phyloP scores from a whole-genome alignment of 345 rosid genomes.

The Physaria fendleri region DNA sequence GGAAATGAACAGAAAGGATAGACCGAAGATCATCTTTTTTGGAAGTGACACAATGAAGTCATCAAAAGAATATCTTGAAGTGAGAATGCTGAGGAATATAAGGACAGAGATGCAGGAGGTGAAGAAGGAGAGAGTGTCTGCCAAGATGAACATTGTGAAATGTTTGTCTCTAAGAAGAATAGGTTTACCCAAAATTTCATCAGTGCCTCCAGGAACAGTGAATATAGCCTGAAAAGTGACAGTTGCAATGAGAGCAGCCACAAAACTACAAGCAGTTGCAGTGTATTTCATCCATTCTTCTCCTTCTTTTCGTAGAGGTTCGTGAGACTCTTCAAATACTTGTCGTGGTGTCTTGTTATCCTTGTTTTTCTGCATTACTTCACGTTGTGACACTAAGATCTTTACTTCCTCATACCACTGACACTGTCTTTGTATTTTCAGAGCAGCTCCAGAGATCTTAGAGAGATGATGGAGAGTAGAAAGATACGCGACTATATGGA shows the following conservation, averaged over 20 bases:
- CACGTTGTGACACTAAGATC: not conserved
- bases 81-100: slow-evolving; percentile 37
- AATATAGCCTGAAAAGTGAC: slow-evolving; percentile 42
- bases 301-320: slow-evolving; percentile 21
- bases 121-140: slow-evolving; percentile 30
- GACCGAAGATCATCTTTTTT: slow-evolving; percentile 30
- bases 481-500: slow-evolving; percentile 4
- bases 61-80: slow-evolving; percentile 36
- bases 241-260: slow-evolving; percentile 39
- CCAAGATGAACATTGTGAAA: slow-evolving; percentile 24
- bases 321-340: slow-evolving; percentile 22
- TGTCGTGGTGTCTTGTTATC: not conserved
- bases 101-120: slow-evolving; percentile 35
- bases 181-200: slow-evolving; percentile 21
- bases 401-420: slow-evolving; percentile 12
- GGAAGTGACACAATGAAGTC: slow-evolving; percentile 40
- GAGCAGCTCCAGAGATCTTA: slow-evolving; percentile 10
- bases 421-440: slow-evolving; percentile 11
- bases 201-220: slow-evolving; percentile 38
- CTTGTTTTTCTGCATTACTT: not conserved
- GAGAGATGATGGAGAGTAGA: not conserved
- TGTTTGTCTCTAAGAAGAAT: not conserved
- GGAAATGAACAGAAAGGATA: slow-evolving; percentile 29
- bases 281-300: slow-evolving; percentile 46
- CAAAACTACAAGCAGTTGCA: slow-evolving; percentile 38